phyloP scores from a whole-genome alignment of 139 green algal species.

The Ettlia oleoabundans region DNA sequence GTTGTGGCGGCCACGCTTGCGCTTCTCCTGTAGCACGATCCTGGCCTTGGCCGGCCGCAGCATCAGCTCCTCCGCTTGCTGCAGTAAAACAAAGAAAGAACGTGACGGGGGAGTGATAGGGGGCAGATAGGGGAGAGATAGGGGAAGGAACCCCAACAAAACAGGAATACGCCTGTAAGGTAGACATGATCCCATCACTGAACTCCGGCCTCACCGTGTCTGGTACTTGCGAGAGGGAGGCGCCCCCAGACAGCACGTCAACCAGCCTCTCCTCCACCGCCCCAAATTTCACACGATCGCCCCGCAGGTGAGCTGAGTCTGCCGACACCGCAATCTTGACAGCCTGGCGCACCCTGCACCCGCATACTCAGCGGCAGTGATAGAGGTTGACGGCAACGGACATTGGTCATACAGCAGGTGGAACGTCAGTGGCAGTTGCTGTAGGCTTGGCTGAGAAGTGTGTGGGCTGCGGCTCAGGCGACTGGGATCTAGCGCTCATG shows the following conservation, averaged over 20 bases:
- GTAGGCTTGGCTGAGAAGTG: too few species aligned
- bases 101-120: not conserved
- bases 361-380: not conserved
- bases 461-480: too few species aligned
- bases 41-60: not conserved
- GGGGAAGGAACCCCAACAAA: too few species aligned
- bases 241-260: slow-evolving; percentile 14
- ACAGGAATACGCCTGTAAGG: too few species aligned
- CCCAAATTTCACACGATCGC: slow-evolving; percentile 19
- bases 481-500: too few species aligned
- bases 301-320: not conserved
- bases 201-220: slow-evolving; percentile 16
- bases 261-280: slow-evolving; percentile 18
- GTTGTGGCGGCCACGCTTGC: not conserved
- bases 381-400: not conserved
- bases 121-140: not conserved
- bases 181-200: too few species aligned
- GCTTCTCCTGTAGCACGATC: slow-evolving; percentile 11
- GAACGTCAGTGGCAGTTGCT: too few species aligned
- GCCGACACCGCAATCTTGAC: slow-evolving; percentile 26
- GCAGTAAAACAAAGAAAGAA: too few species aligned
- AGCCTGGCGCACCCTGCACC: slow-evolving; percentile 12
- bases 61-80: slow-evolving; percentile 22
- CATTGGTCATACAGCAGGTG: not conserved
- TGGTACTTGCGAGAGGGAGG: slow-evolving; percentile 15